Conservation (phyloP, 129 eudicot species). For the Saposhnikovia divaricata region DNA sequence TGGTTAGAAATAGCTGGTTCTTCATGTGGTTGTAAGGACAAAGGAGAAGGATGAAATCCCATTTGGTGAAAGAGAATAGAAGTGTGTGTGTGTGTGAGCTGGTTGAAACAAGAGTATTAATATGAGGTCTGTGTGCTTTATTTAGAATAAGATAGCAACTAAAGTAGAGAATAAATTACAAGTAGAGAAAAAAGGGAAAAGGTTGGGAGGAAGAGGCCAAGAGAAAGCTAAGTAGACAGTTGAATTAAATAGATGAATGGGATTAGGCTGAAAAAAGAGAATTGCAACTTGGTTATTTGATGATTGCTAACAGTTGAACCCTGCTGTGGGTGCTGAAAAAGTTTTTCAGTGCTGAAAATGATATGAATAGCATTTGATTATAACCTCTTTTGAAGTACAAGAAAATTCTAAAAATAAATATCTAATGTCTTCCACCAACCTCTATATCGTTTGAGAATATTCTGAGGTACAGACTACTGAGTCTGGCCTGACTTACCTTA, state of each 20-base stretch:
- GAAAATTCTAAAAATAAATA: background rate
- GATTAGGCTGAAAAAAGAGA: background rate
- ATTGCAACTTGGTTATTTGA: slow-evolving; percentile 1
- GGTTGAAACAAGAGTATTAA: background rate
- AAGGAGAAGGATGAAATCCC: slow-evolving; percentile 9
- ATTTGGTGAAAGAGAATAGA: background rate
- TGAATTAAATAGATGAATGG: background rate
- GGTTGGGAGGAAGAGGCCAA: background rate
- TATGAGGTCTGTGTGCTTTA: background rate
- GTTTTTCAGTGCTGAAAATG: background rate
- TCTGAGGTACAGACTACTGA: no score
- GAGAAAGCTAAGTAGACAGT: background rate
- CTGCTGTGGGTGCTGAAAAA: background rate
- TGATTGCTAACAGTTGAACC: background rate
- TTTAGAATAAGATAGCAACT: background rate
- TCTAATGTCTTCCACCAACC: no score
- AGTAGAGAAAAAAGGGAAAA: background rate
- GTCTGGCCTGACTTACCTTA: no score
- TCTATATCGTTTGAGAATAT: background rate
- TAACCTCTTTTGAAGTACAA: background rate
- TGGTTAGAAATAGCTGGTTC: slow-evolving; percentile 13
- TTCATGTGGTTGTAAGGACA: slow-evolving; percentile 2
- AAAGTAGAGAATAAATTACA: background rate
- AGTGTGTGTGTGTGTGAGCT: background rate
- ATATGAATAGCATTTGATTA: background rate